phyloP scores from a whole-genome alignment of 2,329 filamentous ascomycete species.

The Penicillium sp. region DNA sequence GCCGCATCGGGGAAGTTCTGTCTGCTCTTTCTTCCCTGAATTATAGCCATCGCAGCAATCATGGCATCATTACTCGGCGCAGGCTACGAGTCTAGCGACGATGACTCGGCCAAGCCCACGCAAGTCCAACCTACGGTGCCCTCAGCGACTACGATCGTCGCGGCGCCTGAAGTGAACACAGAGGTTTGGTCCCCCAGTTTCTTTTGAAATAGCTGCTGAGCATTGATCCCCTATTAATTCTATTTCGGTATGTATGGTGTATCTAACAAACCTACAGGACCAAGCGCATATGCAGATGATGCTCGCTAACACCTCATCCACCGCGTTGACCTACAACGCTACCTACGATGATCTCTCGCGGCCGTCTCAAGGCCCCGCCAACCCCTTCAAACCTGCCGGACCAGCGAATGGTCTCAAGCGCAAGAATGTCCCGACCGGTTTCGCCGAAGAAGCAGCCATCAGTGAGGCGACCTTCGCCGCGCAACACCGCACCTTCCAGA shows the following conservation, averaged over 20 bases:
- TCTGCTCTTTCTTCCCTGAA: too few relatives aligned
- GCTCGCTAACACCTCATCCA: slow-evolving; percentile 45
- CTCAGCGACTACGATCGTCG: slow-evolving; percentile 37
- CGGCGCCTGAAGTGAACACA: slow-evolving; percentile 47
- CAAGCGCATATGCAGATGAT: slow-evolving; percentile 44
- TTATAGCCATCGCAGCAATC: not conserved
- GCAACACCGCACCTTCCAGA: slow-evolving; percentile 75
- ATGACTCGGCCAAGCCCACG: slow-evolving; percentile 39
- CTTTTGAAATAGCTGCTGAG: too few relatives aligned
- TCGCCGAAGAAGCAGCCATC: slow-evolving; percentile 76
- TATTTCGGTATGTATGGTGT: too few relatives aligned
- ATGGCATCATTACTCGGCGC: slow-evolving; percentile 40
- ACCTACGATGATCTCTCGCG: slow-evolving; percentile 63
- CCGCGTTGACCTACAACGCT: slow-evolving; percentile 45
- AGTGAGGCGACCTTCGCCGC: slow-evolving; percentile 83
- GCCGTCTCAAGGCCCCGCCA: slow-evolving; percentile 59
- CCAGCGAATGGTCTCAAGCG: slow-evolving; percentile 53
- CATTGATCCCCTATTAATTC: too few relatives aligned
- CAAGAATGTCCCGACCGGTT: slow-evolving; percentile 76
- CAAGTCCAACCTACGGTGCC: too few relatives aligned
- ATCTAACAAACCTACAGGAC: slow-evolving; percentile 39
- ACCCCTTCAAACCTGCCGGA: slow-evolving; percentile 63
- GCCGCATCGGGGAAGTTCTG: too few relatives aligned
- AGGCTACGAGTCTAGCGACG: slow-evolving; percentile 45
- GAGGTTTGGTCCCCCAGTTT: slow-evolving; percentile 46